phyloP scores from a whole-genome alignment of 2,329 filamentous ascomycete genomes.

The Pseudocercospora cruenta region DNA sequence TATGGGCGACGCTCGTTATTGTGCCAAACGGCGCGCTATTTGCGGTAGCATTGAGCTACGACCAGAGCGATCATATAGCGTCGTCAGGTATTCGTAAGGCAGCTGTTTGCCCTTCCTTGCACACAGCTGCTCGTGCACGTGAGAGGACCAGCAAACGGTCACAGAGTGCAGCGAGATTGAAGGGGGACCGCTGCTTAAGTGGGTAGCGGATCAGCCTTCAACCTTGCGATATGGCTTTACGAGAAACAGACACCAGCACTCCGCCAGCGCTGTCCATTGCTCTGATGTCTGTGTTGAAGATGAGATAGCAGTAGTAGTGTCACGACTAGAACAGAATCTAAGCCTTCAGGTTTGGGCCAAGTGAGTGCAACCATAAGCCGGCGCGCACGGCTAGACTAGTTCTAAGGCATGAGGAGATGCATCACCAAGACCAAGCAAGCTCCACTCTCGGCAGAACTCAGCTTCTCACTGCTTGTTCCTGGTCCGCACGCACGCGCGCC shows the following conservation, averaged over 20 bases:
- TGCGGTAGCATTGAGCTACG: slow-evolving; percentile 18
- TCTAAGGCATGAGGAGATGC: neutral
- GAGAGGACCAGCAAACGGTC: slow-evolving; percentile 10
- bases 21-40: slow-evolving; percentile 1
- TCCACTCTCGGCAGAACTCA: slow-evolving; percentile 4
- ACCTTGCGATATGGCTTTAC: neutral
- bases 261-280: neutral
- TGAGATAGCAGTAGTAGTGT: neutral
- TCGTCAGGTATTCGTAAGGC: slow-evolving; percentile 9
- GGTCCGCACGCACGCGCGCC: neutral
- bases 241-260: neutral
- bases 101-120: slow-evolving; percentile 20
- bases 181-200: neutral
- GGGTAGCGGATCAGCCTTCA: neutral
- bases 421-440: slow-evolving; percentile 1
- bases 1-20: neutral
- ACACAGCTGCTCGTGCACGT: slow-evolving; percentile 12
- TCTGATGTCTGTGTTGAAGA: neutral
- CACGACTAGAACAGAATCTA: neutral
- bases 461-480: slow-evolving; percentile 1
- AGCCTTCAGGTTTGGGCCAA: neutral
- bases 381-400: neutral
- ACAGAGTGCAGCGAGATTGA: neutral
- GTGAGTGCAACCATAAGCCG: neutral
- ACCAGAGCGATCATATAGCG: neutral